phyloP scores from a whole-genome alignment of 2,329 filamentous ascomycete genomes.

The Aspergillus sp. region DNA sequence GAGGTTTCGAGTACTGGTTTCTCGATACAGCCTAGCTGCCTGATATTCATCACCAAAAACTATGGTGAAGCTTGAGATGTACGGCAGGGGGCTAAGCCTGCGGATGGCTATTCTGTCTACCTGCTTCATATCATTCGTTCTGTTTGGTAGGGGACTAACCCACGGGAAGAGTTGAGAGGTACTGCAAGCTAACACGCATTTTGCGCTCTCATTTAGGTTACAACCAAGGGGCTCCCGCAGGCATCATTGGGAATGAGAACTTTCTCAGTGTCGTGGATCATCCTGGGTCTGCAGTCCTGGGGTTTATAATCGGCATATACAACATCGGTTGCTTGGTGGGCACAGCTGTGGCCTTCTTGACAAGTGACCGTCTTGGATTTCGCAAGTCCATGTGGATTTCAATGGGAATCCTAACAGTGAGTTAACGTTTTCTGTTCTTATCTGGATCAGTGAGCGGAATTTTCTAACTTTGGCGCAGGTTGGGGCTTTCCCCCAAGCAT shows the following conservation, averaged over 20 bases:
- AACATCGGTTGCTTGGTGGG: conserved; percentile 45
- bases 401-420: conserved; percentile 33
- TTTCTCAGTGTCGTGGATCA: conserved; percentile 43
- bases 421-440: conserved; percentile 2
- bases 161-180: neutral
- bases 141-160: conserved; percentile 22
- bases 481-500: conserved; percentile 39
- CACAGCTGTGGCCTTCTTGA: conserved; percentile 33
- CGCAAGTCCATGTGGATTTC: conserved; percentile 35
- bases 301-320: conserved; percentile 47
- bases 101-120: conserved; percentile 27
- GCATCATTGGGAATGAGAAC: conserved; percentile 48
- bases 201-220: conserved; percentile 36
- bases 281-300: conserved; percentile 38
- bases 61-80: conserved; percentile 27
- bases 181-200: conserved; percentile 9
- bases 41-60: neutral
- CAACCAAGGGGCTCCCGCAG: conserved; percentile 52
- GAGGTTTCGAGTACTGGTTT: neutral
- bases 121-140: conserved; percentile 26
- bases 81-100: conserved; percentile 27
- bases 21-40: neutral
- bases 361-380: conserved; percentile 32
- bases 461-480: conserved; percentile 19
- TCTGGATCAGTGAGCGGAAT: neutral